Conservation (phyloP, 2,329 filamentous ascomycete species). For the Ophiostoma australiae region DNA sequence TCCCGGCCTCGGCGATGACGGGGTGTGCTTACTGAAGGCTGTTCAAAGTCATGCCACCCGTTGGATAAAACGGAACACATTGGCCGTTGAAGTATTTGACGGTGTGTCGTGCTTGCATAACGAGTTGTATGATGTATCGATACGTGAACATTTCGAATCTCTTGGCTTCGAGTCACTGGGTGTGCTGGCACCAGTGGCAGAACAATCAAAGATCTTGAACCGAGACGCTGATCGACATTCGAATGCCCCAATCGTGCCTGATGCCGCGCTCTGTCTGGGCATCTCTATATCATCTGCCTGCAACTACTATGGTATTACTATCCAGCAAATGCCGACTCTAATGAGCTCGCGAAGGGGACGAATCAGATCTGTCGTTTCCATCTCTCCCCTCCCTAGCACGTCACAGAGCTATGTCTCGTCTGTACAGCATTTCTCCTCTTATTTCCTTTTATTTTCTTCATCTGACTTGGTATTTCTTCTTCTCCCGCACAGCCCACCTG, state of each 20-base stretch:
- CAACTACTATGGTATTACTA: neutral
- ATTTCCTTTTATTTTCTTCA: neutral
- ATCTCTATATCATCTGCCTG: no score
- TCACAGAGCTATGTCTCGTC: neutral
- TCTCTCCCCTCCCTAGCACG: neutral
- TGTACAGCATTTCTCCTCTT: constrained; percentile 1
- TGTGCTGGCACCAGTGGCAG: constrained; percentile 6
- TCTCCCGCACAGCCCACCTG: neutral
- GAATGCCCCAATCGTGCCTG: neutral
- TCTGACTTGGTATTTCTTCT: neutral
- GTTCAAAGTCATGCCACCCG: neutral
- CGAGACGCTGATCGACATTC: neutral
- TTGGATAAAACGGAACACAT: neutral
- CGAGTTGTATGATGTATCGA: neutral
- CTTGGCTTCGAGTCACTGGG: neutral
- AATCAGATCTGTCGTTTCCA: neutral
- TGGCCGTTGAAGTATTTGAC: neutral
- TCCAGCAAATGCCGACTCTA: neutral
- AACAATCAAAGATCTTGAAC: neutral
- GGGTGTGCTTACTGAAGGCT: neutral
- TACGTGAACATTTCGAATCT: neutral
- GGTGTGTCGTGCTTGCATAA: neutral
- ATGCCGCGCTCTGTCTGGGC: neutral
- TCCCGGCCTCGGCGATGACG: neutral
- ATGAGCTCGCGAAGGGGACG: neutral